Evolutionary conservation across 306 rosid species (phyloP).

Genomic region (Canavalia ensiformis): DNA sequence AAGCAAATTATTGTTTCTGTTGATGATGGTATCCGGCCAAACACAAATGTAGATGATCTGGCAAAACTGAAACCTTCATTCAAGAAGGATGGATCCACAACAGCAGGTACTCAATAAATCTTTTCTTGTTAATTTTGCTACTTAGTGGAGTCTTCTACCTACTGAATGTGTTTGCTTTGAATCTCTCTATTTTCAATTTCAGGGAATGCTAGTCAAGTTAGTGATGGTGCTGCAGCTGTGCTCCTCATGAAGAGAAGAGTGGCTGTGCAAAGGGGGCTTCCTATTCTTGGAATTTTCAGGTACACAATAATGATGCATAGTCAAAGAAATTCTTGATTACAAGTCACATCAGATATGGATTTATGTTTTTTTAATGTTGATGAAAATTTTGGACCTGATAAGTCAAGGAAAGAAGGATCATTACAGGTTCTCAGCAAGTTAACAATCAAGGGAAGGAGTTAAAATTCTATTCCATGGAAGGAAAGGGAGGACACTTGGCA

Average conservation of each 20-base stretch:
- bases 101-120: slow-evolving; percentile 69
- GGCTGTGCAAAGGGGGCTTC: slow-evolving; percentile 84
- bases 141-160: slow-evolving; percentile 16
- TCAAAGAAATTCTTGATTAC: slow-evolving; percentile 1
- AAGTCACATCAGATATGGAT: slow-evolving; percentile 21
- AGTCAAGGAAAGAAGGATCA: too few relatives aligned
- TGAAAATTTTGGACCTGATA: too few relatives aligned
- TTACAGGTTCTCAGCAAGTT: too few relatives aligned
- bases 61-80: slow-evolving; percentile 92
- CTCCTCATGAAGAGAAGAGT: slow-evolving; percentile 92
- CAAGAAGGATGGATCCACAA: slow-evolving; percentile 78
- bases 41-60: slow-evolving; percentile 65
- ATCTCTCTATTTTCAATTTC: slow-evolving; percentile 33
- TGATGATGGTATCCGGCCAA: slow-evolving; percentile 88
- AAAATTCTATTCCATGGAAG: too few relatives aligned
- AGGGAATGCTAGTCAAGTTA: slow-evolving; percentile 96
- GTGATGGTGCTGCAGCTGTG: slow-evolving; percentile 97
- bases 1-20: slow-evolving; percentile 70
- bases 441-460: too few relatives aligned
- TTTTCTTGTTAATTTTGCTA: slow-evolving; percentile 33
- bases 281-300: slow-evolving; percentile 87
- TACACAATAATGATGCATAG: slow-evolving; percentile 38
- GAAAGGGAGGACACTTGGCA: too few relatives aligned
- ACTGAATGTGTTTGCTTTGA: not conserved
- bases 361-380: not conserved